Base-by-base conservation (phyloP, 169 alveolate genomes). In the Cryptosporidium sp. region DNA sequence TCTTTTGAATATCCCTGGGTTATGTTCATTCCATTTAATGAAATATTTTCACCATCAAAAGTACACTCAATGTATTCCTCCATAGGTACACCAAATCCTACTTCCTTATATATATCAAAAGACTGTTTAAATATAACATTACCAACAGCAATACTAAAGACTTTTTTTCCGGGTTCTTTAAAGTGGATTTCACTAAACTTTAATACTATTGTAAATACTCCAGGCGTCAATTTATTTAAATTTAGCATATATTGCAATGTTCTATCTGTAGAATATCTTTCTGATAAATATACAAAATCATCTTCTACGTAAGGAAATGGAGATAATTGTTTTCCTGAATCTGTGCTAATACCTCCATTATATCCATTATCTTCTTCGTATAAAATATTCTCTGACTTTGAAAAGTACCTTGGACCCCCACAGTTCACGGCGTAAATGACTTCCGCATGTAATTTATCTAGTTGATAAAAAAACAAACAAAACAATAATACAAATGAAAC, bases 291-390 rank as follows among this genome's bases (percentile, higher is more conserved):
- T 16, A 80, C 75, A 26, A 62, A 26, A 42, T 80, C 89, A 44
- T 80, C 89, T 21, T 80, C 75, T 18, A 80, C 80, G 65, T 37
- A 62, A 35, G 89, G 89, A 80, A 80, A 80, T 23, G 89, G 89
- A 0, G 89, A 80, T 9, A 80, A 26, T 23, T 80, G 52, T 14
- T 60, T 80, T 18, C 89, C 89, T 18, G 89, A 61, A 23, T 80
- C 89, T 29, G 73, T 80, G 0, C 45, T 42, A 10, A 62, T 48
- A 6, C 89, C 89, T 33, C 89, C 89, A 65, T 80, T 80, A 44
- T 61, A 80, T 21, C 89, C 89, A n/a, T 65, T 60, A 3, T 80
- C 89, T 29, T 80, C 89, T 39, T 61, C 60, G 70, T 80, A 80
- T 0, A 62, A 35, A 21, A 80, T 65, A 18, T 45, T 70, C 18